These are phyloP conservation scores for Coriaria nepalensis DNA, from an alignment of 306 rosid genomes.

Conservation along the genomic window DNA sequence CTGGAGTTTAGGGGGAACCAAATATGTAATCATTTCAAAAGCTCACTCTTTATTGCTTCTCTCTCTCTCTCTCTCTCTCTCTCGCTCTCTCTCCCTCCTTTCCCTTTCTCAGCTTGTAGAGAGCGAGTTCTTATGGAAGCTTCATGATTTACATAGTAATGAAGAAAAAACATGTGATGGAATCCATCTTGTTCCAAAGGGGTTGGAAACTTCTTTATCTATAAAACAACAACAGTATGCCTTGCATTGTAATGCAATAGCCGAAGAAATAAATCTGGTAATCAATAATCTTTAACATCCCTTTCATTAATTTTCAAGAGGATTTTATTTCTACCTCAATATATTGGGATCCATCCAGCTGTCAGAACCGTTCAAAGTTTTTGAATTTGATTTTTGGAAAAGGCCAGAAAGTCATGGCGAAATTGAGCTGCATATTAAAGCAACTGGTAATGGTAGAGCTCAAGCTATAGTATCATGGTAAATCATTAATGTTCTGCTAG, in stretches of 20 bases:
- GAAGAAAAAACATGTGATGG: conserved; percentile 51
- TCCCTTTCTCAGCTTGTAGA: conserved; percentile 67
- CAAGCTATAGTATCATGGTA: conserved; percentile 88
- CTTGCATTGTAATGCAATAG: conserved; percentile 51
- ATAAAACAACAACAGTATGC: conserved; percentile 62
- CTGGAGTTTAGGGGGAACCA: too few species aligned
- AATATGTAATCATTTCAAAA: too few species aligned
- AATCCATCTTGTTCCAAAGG: conserved; percentile 47
- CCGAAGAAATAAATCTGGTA: conserved; percentile 61
- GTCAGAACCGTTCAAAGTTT: conserved; percentile 95
- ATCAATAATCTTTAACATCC: conserved; percentile 6
- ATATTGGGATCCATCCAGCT: conserved; percentile 65
- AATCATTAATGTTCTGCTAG: conserved; percentile 11
- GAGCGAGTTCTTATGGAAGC: conserved; percentile 54
- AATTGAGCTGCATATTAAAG: conserved; percentile 41
- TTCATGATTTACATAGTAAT: conserved; percentile 57
- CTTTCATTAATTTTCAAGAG: conserved; percentile 9
- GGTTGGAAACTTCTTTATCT: conserved; percentile 31
- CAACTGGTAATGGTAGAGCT: conserved; percentile 54
- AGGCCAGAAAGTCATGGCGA: conserved; percentile 82
- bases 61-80: conserved; percentile 2
- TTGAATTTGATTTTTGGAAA: conserved; percentile 95
- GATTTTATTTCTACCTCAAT: conserved; percentile 35
- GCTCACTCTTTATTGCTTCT: too few species aligned
- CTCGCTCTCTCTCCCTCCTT: too few species aligned